Percentiles rank a stretch among this genome's conserved stretches.
These are phyloP conservation scores for Fistulifera pelliculosa DNA, from an alignment of 108 stramenopile species.

Conservation along the genomic window DNA sequence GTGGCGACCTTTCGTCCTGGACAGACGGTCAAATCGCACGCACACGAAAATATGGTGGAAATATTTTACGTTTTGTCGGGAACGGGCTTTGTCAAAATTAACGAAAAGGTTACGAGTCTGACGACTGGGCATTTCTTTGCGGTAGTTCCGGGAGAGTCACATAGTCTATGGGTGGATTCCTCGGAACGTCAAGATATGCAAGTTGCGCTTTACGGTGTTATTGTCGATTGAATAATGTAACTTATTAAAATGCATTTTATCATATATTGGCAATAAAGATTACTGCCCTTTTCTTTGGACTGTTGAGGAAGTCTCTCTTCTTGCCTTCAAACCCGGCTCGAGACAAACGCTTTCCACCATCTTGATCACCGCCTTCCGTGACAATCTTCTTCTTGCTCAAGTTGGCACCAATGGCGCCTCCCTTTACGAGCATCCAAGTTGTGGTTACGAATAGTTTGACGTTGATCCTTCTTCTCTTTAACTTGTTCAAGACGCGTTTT, in stretches of 20 bases:
- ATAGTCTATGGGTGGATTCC: conserved; percentile 6
- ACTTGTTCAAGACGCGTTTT: conserved; percentile 59
- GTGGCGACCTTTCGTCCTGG: conserved; percentile 30
- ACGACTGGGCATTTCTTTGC: conserved; percentile 25
- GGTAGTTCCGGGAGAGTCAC: conserved; percentile 22
- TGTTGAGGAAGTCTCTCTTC: conserved; percentile 77
- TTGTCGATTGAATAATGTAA: neutral
- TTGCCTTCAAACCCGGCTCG: conserved; percentile 83
- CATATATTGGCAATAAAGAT: neutral
- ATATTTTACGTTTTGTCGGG: conserved; percentile 42
- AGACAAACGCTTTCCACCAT: conserved; percentile 32
- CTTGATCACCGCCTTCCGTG: conserved; percentile 23
- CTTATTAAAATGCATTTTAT: neutral
- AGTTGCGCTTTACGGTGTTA: conserved; percentile 1
- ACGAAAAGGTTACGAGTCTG: conserved; percentile 9
- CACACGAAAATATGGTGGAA: conserved; percentile 35
- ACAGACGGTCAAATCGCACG: conserved; percentile 20
- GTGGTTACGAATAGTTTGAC: conserved; percentile 76
- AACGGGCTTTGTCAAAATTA: conserved; percentile 14
- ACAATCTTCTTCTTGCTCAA: conserved; percentile 60
- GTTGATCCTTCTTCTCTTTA: conserved; percentile 54
- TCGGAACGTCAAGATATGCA: conserved; percentile 1
- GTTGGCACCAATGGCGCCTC: conserved; percentile 69
- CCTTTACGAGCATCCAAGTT: conserved; percentile 68
- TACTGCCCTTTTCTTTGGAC: conserved; percentile 15